Base-by-base conservation (phyloP, 2,329 filamentous ascomycete genomes). In the Sarocladium strictum region DNA sequence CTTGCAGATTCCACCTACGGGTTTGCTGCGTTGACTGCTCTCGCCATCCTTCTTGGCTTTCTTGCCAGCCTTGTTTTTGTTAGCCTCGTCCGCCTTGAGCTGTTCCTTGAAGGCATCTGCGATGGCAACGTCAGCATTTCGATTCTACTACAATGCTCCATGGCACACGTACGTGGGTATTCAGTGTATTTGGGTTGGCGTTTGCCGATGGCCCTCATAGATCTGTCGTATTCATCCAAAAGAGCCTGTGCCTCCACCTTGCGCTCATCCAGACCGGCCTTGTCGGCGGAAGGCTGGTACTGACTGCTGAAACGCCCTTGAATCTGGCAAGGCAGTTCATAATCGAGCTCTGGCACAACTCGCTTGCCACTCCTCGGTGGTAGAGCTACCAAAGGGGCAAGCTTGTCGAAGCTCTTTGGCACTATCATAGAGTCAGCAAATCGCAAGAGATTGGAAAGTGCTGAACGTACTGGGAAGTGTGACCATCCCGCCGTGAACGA, bases 111-210 rank as follows among this genome's bases (percentile, higher is more conserved):
- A 74, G 12, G 71, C 68, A 61, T 74, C 66, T 51, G 27, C 15
- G 19, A 32, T 32, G 12, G 7, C 3, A 17, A 24, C 11, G 37
- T 60, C 41, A 56, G 55, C 19, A 53, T 17, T 32, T 14, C 26
- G 15, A 7, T 17, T 27, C 10, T 23, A 12, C 14, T n/a, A 12
- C n/a, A 38, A 37, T 23, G 23, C 52, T 35, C 10, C 19, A n/a
- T 23, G 14, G 32, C n/a, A n/a, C 15, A 64, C 67, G 56, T 61
- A 69, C 66, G 71, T 21, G 73, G 73, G 59, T 76, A 76, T 54
- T 76, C 73, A 3, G 73, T 74, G 55, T 76, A 76, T 55, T 76
- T 76, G 2, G 73, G 73, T 19, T 72, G 68, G 21, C 72, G 67
- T 59, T 72, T 73, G 15, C 72, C 73, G 43, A 76, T 58, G 2